Evolutionary conservation across 495 filamentous ascomycete species (phyloP), one percentile per base, ranked within the genome.

Genomic region (Penicillium simplicissimum): DNA sequence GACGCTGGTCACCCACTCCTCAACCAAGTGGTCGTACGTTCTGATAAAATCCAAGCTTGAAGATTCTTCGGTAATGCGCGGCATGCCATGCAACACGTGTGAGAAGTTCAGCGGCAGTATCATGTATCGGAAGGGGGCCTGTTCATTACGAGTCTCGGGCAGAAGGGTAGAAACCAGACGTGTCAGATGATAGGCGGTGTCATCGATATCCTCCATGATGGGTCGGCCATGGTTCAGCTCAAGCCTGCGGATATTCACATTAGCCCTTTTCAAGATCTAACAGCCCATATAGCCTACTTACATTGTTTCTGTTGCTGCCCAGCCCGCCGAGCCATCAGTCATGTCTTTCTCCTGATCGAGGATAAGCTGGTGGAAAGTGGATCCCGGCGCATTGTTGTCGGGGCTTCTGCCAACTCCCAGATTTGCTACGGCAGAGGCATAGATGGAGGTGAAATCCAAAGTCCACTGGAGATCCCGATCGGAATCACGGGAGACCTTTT

Each of bases 1-100:
- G 23, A 82, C 56, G 55, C 57, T 68, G 6, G 70, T 61, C 13
- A 83, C 60, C 78, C 77, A 83, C 31, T 75, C 60, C 15, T 76
- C 61, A 15, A 81, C 67, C 36, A 82, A 52, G 19, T 49, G 58
- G 52, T 81, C 73, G 61, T 83, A 83, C 1, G 72, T 66, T 2
- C 64, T 52, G 36, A 76, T 31, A 17, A 76, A 62, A 56, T 72
- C 63, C 42, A 67, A 49, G 13, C 58, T 49, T 2, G 60, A 60
- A 23, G 23, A 13, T 23, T 45, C 37, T 1, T 59, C 67, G 4
- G 52, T 36, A 9, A 21, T 51, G 19, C 31, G 33, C 23, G 52
- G 60, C 21, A 66, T 54, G 14, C 52, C 63, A 35, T 55, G 52
- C 1, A 52, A 58, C n/a, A 51, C 6, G 8, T 58, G 61, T 25